Base-by-base conservation (phyloP, 2,329 filamentous ascomycete genomes). In the Drechmeria coniospora region DNA sequence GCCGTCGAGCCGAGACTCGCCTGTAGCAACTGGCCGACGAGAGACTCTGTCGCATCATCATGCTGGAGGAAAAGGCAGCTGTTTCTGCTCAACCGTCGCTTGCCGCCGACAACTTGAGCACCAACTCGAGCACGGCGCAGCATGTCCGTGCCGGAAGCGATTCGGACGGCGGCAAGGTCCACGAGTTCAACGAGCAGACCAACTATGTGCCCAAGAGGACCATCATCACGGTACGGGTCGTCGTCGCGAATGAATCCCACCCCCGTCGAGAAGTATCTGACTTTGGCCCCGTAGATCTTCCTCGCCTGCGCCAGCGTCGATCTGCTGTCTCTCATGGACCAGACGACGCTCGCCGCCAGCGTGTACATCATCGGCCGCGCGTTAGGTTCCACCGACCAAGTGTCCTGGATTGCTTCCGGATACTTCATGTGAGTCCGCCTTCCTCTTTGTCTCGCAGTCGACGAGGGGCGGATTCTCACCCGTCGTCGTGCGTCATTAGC, bases 291-390 rank as follows among this genome's bases (percentile, higher is more conserved):
- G 3, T 30, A 68, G 65, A 68, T 70, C 35, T 71, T 71, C 35
- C 46, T 71, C 10, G 63, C 65, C 11, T 69, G 65, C 34, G 58
- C 65, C 24, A 65, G 54, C 14, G 61, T 68, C 31, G 66, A 71
- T 28, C 44, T 71, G 21, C 39, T 68, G 18, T 63, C 66, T 0
- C 48, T 70, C 27, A 67, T 70, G 51, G 66, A 70, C 40, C 66
- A 71, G 43, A 71, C 65, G 0, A 68, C 63, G 2, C 46, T 71
- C 18, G 66, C 65, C 0, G 55, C 61, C 10, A 67, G 63, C 48
- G 47, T 70, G 35, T 61, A 61, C 25, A 66, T 68, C 27, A 58
- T 71, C 15, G 61, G 61, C n/a, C 57, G 57, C 33, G 52, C 60
- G 0, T 44, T 71, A 5, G 47, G 58, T 4, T 61, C 65, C 10